Evolutionary conservation across 1,139 yeast species (phyloP).

Genomic region (Candida freyschussii): DNA sequence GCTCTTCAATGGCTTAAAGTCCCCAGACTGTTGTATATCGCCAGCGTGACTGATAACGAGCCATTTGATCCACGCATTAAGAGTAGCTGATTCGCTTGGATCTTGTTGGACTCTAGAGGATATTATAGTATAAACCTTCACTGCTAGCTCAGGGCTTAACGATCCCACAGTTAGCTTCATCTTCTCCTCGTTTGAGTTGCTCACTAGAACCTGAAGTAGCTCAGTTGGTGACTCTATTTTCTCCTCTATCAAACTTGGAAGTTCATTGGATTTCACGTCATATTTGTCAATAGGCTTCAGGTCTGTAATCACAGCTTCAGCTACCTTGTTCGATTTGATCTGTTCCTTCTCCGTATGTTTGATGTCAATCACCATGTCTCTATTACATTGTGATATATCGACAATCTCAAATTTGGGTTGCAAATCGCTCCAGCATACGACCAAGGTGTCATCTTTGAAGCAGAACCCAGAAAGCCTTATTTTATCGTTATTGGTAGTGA

Average conservation of each 20-base stretch:
- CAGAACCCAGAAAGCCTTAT: constrained; percentile 14
- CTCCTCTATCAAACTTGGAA: constrained; percentile 12
- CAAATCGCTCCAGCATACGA: constrained; percentile 22
- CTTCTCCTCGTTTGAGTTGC: constrained; percentile 56
- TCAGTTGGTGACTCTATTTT: constrained; percentile 10
- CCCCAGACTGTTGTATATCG: constrained; percentile 45
- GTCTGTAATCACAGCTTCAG: constrained; percentile 9
- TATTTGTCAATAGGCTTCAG: constrained; percentile 12
- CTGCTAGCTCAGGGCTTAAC: constrained; percentile 56
- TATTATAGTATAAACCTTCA: constrained; percentile 57
- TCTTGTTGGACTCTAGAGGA: constrained; percentile 64
- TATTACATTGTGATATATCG: constrained; percentile 10
- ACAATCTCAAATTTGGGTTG: constrained; percentile 21
- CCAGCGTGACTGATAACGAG: constrained; percentile 73
- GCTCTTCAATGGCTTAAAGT: constrained; percentile 59
- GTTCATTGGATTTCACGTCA: constrained; percentile 16
- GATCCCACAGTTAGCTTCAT: constrained; percentile 58
- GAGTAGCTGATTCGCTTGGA: constrained; percentile 58
- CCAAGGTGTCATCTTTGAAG: constrained; percentile 16
- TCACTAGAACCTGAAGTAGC: constrained; percentile 55
- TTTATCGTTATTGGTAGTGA: constrained; percentile 17
- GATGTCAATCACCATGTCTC: constrained; percentile 14
- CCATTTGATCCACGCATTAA: constrained; percentile 83
- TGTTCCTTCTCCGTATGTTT: constrained; percentile 3
- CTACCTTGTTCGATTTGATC: constrained; percentile 3